phyloP scores from a whole-genome alignment of 2,329 filamentous ascomycete species.

The Incumbomyces delicatus region DNA sequence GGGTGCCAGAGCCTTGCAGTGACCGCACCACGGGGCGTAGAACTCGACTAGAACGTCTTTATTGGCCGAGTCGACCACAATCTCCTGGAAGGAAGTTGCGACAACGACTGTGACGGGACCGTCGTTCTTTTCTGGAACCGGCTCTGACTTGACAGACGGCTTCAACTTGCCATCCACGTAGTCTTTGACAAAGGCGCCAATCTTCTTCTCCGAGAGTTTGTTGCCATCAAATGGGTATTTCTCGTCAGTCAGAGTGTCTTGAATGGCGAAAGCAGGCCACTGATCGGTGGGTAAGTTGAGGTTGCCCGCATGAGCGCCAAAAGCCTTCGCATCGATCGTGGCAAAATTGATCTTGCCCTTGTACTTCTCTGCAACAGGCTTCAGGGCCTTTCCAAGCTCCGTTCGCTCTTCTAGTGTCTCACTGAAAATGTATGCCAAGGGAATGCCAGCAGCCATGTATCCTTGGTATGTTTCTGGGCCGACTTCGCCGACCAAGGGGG shows the following conservation, averaged over 20 bases:
- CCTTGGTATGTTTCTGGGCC: slow-evolving; percentile 91
- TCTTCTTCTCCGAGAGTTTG: slow-evolving; percentile 62
- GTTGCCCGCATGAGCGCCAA: slow-evolving; percentile 91
- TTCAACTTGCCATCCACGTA: slow-evolving; percentile 80
- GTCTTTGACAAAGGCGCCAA: slow-evolving; percentile 75
- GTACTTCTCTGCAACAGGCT: slow-evolving; percentile 79
- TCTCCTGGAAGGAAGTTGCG: slow-evolving; percentile 82
- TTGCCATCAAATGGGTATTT: slow-evolving; percentile 89
- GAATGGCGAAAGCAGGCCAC: slow-evolving; percentile 96
- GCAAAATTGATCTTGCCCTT: slow-evolving; percentile 96
- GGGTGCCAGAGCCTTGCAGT: slow-evolving; percentile 59
- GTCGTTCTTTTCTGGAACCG: slow-evolving; percentile 86
- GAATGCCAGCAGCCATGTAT: slow-evolving; percentile 89
- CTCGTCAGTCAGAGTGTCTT: slow-evolving; percentile 88
- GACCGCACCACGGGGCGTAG: slow-evolving; percentile 79
- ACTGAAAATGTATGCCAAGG: slow-evolving; percentile 94
- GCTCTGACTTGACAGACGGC: slow-evolving; percentile 97
- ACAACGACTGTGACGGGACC: slow-evolving; percentile 81
- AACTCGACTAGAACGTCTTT: slow-evolving; percentile 98
- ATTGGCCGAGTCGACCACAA: slow-evolving; percentile 76
- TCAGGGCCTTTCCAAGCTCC: slow-evolving; percentile 64
- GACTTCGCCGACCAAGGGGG: slow-evolving; percentile 87
- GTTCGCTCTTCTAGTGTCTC: slow-evolving; percentile 85
- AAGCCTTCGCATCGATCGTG: slow-evolving; percentile 89
- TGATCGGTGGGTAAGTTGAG: slow-evolving; percentile 92